A percentile compares a stretch with the other conserved stretches of the same genome.
Evolutionary conservation across 495 filamentous ascomycete genomes (phyloP).

Genomic region (Jackrogersella multiformis): DNA sequence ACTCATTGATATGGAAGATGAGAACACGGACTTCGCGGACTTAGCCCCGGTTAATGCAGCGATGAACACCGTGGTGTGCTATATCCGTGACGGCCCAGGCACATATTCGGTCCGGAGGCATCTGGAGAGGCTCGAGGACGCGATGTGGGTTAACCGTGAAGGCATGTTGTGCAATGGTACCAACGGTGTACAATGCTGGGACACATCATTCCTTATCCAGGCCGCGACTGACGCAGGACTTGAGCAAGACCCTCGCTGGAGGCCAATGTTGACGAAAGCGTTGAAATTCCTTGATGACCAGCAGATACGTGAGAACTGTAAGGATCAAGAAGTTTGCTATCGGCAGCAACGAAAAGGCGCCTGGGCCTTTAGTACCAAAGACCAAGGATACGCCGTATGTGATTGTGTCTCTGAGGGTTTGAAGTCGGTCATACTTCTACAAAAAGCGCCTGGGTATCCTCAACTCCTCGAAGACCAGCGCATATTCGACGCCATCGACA

Average conservation of each 20-base stretch:
- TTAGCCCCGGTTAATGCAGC: slow-evolving; percentile 89
- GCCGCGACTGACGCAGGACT: slow-evolving; percentile 80
- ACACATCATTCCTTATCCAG: slow-evolving; percentile 90
- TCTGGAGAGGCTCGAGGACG: slow-evolving; percentile 81
- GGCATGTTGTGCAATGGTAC: slow-evolving; percentile 96
- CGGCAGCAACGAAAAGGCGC: slow-evolving; percentile 92
- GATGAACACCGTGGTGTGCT: slow-evolving; percentile 87
- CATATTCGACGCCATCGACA: slow-evolving; percentile 87
- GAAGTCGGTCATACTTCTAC: slow-evolving; percentile 85
- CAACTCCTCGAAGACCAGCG: slow-evolving; percentile 75
- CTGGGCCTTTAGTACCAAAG: slow-evolving; percentile 92
- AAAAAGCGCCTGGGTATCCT: slow-evolving; percentile 80
- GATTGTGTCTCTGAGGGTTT: slow-evolving; percentile 93
- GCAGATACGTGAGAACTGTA: slow-evolving; percentile 86
- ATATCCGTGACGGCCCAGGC: slow-evolving; percentile 81
- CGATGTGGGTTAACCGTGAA: slow-evolving; percentile 89
- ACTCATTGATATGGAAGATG: slow-evolving; percentile 87
- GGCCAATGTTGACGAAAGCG: slow-evolving; percentile 83
- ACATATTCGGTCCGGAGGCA: slow-evolving; percentile 80
- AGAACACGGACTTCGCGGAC: slow-evolving; percentile 87
- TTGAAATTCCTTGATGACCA: slow-evolving; percentile 89
- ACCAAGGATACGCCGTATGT: slow-evolving; percentile 93
- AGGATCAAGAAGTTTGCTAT: slow-evolving; percentile 82
- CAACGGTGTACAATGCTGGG: slow-evolving; percentile 96
- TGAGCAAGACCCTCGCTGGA: slow-evolving; percentile 78